phyloP scores from a whole-genome alignment of 148 eudicot genomes.

The Polygonum aviculare region DNA sequence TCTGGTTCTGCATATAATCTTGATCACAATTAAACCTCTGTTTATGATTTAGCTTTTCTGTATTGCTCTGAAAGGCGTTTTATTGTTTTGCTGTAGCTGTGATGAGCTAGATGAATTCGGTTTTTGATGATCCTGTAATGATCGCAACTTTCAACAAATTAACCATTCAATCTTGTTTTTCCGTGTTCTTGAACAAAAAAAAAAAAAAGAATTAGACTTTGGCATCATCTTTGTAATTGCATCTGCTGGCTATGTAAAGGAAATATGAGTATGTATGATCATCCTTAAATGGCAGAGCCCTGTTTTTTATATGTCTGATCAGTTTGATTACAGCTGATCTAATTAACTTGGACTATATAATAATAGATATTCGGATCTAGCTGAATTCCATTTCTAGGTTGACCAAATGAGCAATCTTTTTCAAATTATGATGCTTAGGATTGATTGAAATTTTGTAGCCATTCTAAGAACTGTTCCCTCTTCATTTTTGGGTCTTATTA shows the following conservation, averaged over 20 bases:
- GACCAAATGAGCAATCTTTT: too few relatives aligned
- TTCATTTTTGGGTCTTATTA: too few relatives aligned
- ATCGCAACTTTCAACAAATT: neutral
- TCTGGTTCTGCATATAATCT: neutral
- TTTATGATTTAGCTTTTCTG: neutral
- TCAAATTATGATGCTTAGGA: too few relatives aligned
- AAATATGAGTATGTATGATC: too few relatives aligned
- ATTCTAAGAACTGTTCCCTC: neutral
- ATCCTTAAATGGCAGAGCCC: too few relatives aligned
- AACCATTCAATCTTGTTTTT: neutral
- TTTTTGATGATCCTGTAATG: neutral
- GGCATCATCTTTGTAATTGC: too few relatives aligned
- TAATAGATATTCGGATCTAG: too few relatives aligned
- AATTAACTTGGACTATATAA: too few relatives aligned
- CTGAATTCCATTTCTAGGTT: too few relatives aligned
- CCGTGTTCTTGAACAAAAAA: neutral
- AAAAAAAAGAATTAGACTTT: neutral
- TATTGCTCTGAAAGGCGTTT: neutral
- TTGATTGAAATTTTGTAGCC: neutral
- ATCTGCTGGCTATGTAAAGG: too few relatives aligned
- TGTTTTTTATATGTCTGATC: too few relatives aligned
- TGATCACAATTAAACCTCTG: neutral
- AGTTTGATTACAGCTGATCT: too few relatives aligned
- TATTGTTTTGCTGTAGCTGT: neutral
- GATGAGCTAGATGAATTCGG: neutral